Evolutionary conservation across 1,284 basidiomycete species (phyloP), one percentile per base, ranked within the genome.

Genomic region (Malassezia dermatis): DNA sequence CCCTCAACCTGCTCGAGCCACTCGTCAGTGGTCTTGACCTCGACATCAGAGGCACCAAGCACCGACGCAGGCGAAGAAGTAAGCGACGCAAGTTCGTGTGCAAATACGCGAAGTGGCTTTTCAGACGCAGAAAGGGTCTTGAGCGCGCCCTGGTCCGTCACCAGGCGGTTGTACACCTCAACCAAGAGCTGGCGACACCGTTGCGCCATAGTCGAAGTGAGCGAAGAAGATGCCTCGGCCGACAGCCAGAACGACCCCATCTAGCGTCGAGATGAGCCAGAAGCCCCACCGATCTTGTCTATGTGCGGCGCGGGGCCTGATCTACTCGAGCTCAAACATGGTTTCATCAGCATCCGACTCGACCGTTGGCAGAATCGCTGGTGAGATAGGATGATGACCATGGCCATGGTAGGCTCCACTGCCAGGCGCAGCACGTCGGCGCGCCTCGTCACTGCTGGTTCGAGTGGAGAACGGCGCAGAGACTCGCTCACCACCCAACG

Each of bases 321-420:
- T n/a, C 48, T 51, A 73, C 43, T 73, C 71, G 23, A 73, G 60
- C 53, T 73, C 69, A 35, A 73, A 73, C 32, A 73, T 70, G 3
- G 68, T 60, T 39, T 72, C 71, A 12, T 73, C 67, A 34, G 62
- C 61, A 42, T 66, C 70, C 17, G 35, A 59, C 28, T 65, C 69
- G 31, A 64, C 56, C 28, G 56, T 54, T 11, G 69, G 65, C 21
- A 60, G 51, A 12, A 68, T 54, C 2, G 69, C 63, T 10, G 67
- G 57, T 0, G 67, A 61, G 35, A 65, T 58, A 2, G 68, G 62
- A 13, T 48, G 48, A 28, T 57, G 59, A 54, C 58, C 32, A 48
- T 53, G 2, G 49, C 52, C 34, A 59, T 59, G 37, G 52, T 42
- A 7, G 58, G 41, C 17, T 63, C 63, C 26, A 61, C 56, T 11